Conservation (phyloP, 306 rosid genomes). For the Lathyrus sativus region DNA sequence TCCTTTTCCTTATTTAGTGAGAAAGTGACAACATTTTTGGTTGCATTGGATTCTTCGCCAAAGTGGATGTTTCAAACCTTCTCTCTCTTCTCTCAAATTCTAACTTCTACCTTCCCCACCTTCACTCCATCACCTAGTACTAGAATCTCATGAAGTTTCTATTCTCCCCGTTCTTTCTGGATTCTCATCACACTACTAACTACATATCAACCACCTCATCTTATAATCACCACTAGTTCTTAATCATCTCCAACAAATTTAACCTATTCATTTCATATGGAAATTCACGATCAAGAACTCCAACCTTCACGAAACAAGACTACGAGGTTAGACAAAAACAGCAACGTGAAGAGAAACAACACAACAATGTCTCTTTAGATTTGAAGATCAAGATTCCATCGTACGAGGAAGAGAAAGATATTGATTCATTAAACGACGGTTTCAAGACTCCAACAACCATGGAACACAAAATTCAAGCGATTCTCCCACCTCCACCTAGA, state of each 20-base stretch:
- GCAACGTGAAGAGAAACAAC: slow-evolving; percentile 16
- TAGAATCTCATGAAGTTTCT: slow-evolving; percentile 48
- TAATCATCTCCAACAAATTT: background rate
- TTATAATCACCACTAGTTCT: background rate
- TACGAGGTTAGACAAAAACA: background rate
- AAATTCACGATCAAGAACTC: slow-evolving; percentile 8
- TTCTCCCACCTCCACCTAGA: slow-evolving; percentile 67
- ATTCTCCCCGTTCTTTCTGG: slow-evolving; percentile 10
- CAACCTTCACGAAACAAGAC: slow-evolving; percentile 6
- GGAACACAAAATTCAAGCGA: slow-evolving; percentile 48
- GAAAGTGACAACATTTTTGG: slow-evolving; percentile 28
- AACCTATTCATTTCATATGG: background rate
- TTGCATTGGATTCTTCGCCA: slow-evolving; percentile 90
- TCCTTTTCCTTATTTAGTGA: background rate
- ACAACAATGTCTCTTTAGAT: slow-evolving; percentile 4
- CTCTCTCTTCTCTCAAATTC: slow-evolving; percentile 10
- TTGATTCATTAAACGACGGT: slow-evolving; percentile 40
- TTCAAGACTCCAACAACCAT: slow-evolving; percentile 69
- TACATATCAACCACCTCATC: background rate
- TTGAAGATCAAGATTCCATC: slow-evolving; percentile 48
- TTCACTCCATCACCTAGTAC: slow-evolving; percentile 8
- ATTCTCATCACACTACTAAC: slow-evolving; percentile 12
- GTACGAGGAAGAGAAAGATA: slow-evolving; percentile 1
- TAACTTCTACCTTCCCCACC: slow-evolving; percentile 18
- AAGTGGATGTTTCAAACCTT: slow-evolving; percentile 34